Percentiles rank a stretch among this genome's conserved stretches.
phyloP scores from a whole-genome alignment of 495 filamentous ascomycete species.

The Apiosordaria backusii region DNA sequence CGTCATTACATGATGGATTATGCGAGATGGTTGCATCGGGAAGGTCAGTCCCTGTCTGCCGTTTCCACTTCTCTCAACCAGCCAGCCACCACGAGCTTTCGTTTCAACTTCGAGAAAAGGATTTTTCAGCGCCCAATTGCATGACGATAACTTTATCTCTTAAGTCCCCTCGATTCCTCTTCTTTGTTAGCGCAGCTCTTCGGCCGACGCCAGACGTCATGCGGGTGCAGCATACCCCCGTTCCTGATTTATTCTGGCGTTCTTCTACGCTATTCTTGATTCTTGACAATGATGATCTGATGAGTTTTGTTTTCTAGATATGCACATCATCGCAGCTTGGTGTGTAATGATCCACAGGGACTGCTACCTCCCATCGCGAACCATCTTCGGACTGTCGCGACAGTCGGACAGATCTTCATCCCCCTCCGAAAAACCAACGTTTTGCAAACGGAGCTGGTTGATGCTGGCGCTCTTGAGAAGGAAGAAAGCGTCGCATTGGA shows the following conservation, averaged over 20 bases:
- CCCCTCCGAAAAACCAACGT: neutral
- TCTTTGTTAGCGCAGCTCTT: neutral
- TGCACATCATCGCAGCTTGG: neutral
- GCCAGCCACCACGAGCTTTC: neutral
- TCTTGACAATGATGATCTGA: neutral
- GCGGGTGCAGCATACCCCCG: neutral
- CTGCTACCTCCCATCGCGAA: neutral
- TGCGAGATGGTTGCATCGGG: slow-evolving; percentile 8
- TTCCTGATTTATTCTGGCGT: neutral
- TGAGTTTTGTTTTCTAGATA: neutral
- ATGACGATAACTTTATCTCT: neutral
- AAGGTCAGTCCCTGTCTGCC: neutral
- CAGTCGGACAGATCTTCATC: neutral
- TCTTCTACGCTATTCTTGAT: neutral
- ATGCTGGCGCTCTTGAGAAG: neutral
- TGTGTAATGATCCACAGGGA: slow-evolving; percentile 2
- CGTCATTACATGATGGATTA: neutral
- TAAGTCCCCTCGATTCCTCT: neutral
- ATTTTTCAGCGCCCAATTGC: neutral
- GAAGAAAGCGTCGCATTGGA: slow-evolving; percentile 16
- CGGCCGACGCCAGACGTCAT: neutral
- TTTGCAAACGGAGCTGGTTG: neutral
- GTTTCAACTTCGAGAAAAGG: neutral
- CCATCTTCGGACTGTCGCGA: neutral
- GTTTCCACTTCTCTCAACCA: neutral